Conservation (phyloP, 495 filamentous ascomycete species). For the Friedmanniomyces endolithicus region DNA sequence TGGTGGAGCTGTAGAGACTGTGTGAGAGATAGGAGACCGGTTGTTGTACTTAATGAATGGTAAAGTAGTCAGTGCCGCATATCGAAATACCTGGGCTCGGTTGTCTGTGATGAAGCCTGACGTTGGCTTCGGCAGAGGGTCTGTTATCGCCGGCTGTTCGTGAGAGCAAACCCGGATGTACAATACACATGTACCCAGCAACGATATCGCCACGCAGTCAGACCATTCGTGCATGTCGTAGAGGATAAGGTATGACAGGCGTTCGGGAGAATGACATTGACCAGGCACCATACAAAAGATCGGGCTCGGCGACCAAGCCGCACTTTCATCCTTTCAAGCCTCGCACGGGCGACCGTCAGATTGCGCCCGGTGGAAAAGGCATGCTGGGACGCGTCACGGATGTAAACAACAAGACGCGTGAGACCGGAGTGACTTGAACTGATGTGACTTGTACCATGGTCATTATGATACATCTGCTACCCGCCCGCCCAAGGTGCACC, state of each 20-base stretch:
- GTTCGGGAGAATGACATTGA: no score
- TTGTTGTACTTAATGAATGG: background rate
- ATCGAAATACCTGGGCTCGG: background rate
- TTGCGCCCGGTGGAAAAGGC: slow-evolving; percentile 11
- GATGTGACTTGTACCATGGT: slow-evolving; percentile 18
- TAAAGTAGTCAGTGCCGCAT: background rate
- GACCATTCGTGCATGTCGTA: no score
- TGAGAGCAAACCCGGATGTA: no score
- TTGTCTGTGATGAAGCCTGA: background rate
- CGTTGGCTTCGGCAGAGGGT: background rate
- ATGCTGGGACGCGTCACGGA: background rate
- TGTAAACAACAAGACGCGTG: slow-evolving; percentile 1
- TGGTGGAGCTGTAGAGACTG: background rate
- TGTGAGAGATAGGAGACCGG: background rate
- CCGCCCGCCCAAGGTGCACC: slow-evolving; percentile 15
- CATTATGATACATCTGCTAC: slow-evolving; percentile 23
- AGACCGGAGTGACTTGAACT: background rate
- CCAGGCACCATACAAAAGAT: no score
- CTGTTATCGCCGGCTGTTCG: no score
- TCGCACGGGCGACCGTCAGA: background rate
- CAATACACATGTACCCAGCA: no score
- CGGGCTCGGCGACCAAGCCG: no score
- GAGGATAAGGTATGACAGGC: no score
- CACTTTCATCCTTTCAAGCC: background rate
- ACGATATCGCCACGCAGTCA: no score